Base-by-base conservation (phyloP, 192 early-diverging fungal species). In the Linnemannia hyalina region DNA sequence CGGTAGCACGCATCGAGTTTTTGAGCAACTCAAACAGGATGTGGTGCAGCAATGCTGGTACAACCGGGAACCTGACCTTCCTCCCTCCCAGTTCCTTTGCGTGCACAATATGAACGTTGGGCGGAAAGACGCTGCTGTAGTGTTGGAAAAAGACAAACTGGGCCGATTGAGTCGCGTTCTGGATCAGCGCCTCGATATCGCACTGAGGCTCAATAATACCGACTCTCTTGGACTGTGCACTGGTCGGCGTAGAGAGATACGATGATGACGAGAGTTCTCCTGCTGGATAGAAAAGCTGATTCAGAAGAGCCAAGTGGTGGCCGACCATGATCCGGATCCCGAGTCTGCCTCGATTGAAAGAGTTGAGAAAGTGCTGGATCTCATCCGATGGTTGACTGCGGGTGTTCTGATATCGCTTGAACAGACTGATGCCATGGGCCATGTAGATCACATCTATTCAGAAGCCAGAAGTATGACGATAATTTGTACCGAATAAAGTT, bases 11-110 rank as follows among this genome's bases (percentile, higher is more conserved):
- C 88, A 97, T 90, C 68, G 94, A 94, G 90, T 97, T 97, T 80
- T 97, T 97, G 57, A 97, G 90, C 73, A 97, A 89, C 91, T 97
- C 97, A 89, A 97, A 97, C 55, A 97, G 76, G 92, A 96, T 96
- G 83, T 97, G 96, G 85, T 97, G 96, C 88, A 97, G 86, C 26
- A 86, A 41, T 6, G 84, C 84, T 6, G 84, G 84, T 26, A 86
- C 84, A 18, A 86, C 84, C 41, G 84, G 84, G 63, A 86, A 86
- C 5, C 84, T 75, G 13, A 86, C 84, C 41, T 74, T 86, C 41
- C n/a, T 76, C 11, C 84, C 84, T 23, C 84, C 84, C 6, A 78
- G 40, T n/a, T 81, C 84, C 26, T 86, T 86, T 47, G 80, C 74
- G 20, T 86, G 84, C 26, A 81, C 78, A 18, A 86, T 76, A 52